Percentiles rank a stretch among this genome's conserved stretches.
Evolutionary conservation across 2,329 filamentous ascomycete species (phyloP).

Genomic region (Aureobasidium melanogenum): DNA sequence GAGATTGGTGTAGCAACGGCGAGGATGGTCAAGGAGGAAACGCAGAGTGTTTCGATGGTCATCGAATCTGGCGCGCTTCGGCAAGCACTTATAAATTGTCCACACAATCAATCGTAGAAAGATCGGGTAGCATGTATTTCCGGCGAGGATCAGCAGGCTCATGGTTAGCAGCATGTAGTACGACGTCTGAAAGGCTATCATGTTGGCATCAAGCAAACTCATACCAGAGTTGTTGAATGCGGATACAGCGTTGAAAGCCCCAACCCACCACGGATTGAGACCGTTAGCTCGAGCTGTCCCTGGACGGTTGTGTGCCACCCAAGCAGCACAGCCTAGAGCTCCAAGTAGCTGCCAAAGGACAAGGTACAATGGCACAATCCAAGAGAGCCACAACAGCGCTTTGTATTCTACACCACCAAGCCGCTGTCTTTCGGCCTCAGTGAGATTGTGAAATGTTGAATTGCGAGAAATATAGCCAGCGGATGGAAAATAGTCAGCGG

Average conservation of each 20-base stretch:
- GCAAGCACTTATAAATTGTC: slow-evolving; percentile 41
- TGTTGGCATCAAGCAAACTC: slow-evolving; percentile 57
- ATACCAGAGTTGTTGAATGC: slow-evolving; percentile 67
- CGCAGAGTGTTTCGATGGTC: slow-evolving; percentile 37
- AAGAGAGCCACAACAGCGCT: slow-evolving; percentile 50
- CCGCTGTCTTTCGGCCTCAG: slow-evolving; percentile 44
- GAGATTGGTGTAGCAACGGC: slow-evolving; percentile 54
- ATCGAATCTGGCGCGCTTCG: slow-evolving; percentile 30
- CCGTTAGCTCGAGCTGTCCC: slow-evolving; percentile 45
- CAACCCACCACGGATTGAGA: slow-evolving; percentile 59
- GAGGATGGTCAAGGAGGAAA: slow-evolving; percentile 55
- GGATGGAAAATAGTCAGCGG: slow-evolving; percentile 13
- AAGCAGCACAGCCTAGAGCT: slow-evolving; percentile 52
- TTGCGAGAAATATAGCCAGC: slow-evolving; percentile 37
- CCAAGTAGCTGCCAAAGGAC: slow-evolving; percentile 51
- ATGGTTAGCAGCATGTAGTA: slow-evolving; percentile 41
- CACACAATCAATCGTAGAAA: slow-evolving; percentile 52
- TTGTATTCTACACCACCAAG: slow-evolving; percentile 57
- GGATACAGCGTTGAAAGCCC: slow-evolving; percentile 57
- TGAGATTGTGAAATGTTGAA: slow-evolving; percentile 47
- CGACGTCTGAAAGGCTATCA: slow-evolving; percentile 48
- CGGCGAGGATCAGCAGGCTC: slow-evolving; percentile 41
- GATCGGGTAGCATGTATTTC: slow-evolving; percentile 50
- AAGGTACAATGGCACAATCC: slow-evolving; percentile 54
- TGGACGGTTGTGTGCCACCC: slow-evolving; percentile 46